Evolutionary conservation across 495 filamentous ascomycete species (phyloP).

Genomic region (Friedmanniomyces endolithicus): DNA sequence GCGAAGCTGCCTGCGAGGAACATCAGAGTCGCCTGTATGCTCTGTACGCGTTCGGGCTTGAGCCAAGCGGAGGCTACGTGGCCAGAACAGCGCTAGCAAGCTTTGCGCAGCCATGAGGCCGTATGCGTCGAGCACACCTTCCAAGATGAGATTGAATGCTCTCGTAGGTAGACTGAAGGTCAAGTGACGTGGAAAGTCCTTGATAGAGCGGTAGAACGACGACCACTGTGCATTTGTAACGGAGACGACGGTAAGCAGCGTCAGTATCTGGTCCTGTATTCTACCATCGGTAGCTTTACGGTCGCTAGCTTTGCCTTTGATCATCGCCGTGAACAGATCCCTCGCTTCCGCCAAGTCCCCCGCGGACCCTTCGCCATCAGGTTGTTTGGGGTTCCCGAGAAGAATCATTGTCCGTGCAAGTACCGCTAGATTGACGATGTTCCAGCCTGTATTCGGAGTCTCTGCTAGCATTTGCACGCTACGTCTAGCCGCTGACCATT

Average conservation of each 20-base stretch:
- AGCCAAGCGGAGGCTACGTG: conserved; percentile 5
- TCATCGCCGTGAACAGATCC: not conserved
- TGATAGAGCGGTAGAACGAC: conserved; percentile 3
- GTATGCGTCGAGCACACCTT: conserved; percentile 36
- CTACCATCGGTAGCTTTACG: not conserved
- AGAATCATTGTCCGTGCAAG: conserved; percentile 20
- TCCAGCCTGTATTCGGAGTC: conserved; percentile 12
- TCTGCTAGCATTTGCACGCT: conserved; percentile 36
- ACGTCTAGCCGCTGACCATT: conserved; percentile 38
- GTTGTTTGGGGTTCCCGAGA: not conserved
- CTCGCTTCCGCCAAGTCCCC: not conserved
- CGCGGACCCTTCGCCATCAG: not conserved
- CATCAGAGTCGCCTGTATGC: not conserved
- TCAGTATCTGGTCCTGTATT: not conserved
- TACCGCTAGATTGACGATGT: conserved; percentile 18
- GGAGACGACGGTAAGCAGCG: not conserved
- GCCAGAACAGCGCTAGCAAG: conserved; percentile 37
- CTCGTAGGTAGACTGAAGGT: not conserved
- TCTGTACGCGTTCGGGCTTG: not conserved
- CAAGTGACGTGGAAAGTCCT: not conserved
- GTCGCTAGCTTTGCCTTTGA: not conserved
- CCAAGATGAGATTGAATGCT: conserved; percentile 40
- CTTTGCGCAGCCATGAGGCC: conserved; percentile 34
- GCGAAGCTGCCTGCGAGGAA: not conserved
- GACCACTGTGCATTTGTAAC: conserved; percentile 5